Evolutionary conservation across 179 eudicot genomes (phyloP).

Genomic region (Corrigiola litoralis): DNA sequence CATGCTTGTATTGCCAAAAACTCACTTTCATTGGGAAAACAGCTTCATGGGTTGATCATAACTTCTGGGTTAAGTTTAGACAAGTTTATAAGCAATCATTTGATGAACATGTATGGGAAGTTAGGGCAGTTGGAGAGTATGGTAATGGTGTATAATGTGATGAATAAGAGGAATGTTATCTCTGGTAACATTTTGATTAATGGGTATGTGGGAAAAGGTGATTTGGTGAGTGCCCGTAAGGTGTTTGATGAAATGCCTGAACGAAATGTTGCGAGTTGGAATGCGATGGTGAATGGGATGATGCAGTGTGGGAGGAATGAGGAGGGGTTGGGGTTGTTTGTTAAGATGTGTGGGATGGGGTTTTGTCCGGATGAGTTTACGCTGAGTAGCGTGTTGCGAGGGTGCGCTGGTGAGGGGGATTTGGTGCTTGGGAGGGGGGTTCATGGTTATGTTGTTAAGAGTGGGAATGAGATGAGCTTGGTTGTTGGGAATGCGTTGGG

Average conservation of each 20-base stretch:
- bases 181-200: conserved; percentile 71
- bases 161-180: conserved; percentile 67
- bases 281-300: conserved; percentile 70
- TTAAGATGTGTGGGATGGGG: conserved; percentile 49
- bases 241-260: conserved; percentile 68
- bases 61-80: conserved; percentile 50
- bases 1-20: conserved; percentile 42
- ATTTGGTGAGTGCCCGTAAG: conserved; percentile 48
- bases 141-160: conserved; percentile 37
- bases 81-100: conserved; percentile 62
- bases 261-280: conserved; percentile 78
- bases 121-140: conserved; percentile 41
- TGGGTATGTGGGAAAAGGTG: conserved; percentile 51
- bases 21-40: conserved; percentile 44
- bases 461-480: conserved; percentile 45
- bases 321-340: conserved; percentile 59
- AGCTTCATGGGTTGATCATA: conserved; percentile 58
- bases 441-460: conserved; percentile 53
- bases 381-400: conserved; percentile 67
- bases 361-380: conserved; percentile 61
- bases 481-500: conserved; percentile 77
- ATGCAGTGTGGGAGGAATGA: conserved; percentile 50
- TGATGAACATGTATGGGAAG: conserved; percentile 61
- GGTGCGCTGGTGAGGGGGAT: conserved; percentile 73
- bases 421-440: conserved; percentile 50